Evolutionary conservation across 2,329 filamentous ascomycete species (phyloP).

Genomic region (Aspergillus sp.): DNA sequence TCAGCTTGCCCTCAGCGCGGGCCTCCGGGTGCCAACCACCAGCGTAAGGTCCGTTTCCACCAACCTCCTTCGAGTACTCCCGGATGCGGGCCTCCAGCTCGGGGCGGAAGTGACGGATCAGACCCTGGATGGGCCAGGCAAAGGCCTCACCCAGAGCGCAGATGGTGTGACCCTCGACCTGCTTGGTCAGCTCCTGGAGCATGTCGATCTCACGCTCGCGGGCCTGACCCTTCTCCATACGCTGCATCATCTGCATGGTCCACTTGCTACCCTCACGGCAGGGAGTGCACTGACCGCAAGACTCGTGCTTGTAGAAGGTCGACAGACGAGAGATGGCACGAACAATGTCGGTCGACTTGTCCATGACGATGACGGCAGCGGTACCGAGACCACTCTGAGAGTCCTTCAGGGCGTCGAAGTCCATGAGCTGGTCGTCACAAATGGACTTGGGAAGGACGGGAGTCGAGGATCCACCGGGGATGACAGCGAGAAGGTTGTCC

Average conservation of each 20-base stretch:
- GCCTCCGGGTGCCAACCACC: conserved; percentile 85
- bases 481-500: conserved; percentile 95
- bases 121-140: conserved; percentile 95
- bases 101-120: conserved; percentile 96
- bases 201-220: conserved; percentile 95
- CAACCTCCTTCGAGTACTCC: conserved; percentile 71
- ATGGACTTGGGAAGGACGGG: conserved; percentile 87
- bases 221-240: conserved; percentile 89
- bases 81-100: conserved; percentile 91
- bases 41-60: conserved; percentile 69
- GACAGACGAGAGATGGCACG: conserved; percentile 89
- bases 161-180: conserved; percentile 98
- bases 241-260: conserved; percentile 98
- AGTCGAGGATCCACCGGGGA: conserved; percentile 94
- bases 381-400: conserved; percentile 96
- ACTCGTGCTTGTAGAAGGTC: conserved; percentile 98
- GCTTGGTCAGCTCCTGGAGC: conserved; percentile 98
- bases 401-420: conserved; percentile 98
- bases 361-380: conserved; percentile 97
- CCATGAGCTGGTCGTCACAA: conserved; percentile 96
- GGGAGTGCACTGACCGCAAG: conserved; percentile 97
- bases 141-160: conserved; percentile 98
- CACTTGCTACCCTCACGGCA: conserved; percentile 98
- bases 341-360: conserved; percentile 95
- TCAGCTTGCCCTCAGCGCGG: conserved; percentile 74